These are phyloP conservation scores for Zygosaccharomyces sapae DNA, from an alignment of 1,139 yeast species.

Conservation along the genomic window DNA sequence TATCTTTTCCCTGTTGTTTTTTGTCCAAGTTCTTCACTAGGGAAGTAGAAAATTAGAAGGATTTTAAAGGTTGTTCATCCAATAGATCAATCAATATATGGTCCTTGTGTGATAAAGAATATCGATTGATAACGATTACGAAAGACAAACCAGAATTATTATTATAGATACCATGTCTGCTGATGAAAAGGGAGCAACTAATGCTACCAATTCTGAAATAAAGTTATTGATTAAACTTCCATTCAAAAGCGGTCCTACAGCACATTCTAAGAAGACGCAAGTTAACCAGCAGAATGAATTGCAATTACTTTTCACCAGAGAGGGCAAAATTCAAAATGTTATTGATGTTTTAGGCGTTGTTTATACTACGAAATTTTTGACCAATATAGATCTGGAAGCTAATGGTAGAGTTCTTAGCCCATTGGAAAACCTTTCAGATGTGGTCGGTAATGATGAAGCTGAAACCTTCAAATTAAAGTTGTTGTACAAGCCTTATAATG, in stretches of 20 bases:
- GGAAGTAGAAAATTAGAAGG: not conserved
- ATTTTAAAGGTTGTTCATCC: constrained; percentile 7
- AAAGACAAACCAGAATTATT: not conserved
- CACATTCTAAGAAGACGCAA: constrained; percentile 9
- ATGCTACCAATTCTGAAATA: constrained; percentile 8
- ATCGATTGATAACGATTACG: not conserved
- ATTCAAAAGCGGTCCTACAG: constrained; percentile 1
- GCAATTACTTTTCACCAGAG: constrained; percentile 26
- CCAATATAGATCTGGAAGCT: constrained; percentile 26
- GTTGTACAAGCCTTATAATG: constrained; percentile 30
- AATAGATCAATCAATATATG: not conserved
- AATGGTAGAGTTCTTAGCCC: constrained; percentile 23
- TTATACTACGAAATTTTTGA: constrained; percentile 28
- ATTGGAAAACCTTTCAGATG: constrained; percentile 22
- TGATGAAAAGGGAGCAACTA: constrained; percentile 7
- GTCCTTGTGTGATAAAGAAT: not conserved
- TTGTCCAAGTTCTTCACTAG: not conserved
- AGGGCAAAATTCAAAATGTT: constrained; percentile 28
- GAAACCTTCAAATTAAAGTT: constrained; percentile 23
- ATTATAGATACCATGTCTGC: constrained; percentile 8
- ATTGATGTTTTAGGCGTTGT: constrained; percentile 30
- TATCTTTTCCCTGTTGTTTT: too few species aligned
- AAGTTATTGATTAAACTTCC: constrained; percentile 16
- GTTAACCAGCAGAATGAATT: constrained; percentile 16
- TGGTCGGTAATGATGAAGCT: constrained; percentile 18